These are phyloP conservation scores for Paulownia fortunei DNA, from an alignment of 257 asterid species.

Conservation along the genomic window DNA sequence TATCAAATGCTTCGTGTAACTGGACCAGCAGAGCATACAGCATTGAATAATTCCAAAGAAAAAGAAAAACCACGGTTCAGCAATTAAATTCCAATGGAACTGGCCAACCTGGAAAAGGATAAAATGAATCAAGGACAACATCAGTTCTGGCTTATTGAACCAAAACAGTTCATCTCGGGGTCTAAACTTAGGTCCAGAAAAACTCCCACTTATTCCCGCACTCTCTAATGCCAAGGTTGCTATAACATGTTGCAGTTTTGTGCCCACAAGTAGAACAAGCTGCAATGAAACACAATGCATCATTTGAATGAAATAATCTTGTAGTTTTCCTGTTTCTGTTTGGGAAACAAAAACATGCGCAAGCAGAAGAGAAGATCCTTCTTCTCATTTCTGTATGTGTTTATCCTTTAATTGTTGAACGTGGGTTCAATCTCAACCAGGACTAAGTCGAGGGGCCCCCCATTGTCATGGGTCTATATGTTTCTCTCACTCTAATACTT, in stretches of 20 bases:
- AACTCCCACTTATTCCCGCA: slow-evolving; percentile 71
- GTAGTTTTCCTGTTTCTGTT: background rate
- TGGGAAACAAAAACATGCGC: background rate
- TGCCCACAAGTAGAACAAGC: slow-evolving; percentile 92
- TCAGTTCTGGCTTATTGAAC: slow-evolving; percentile 89
- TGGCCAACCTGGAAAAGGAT: slow-evolving; percentile 90
- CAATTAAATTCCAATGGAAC: background rate
- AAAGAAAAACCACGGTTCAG: background rate
- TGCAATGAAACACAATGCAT: slow-evolving; percentile 40
- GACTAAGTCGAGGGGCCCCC: too few relatives aligned
- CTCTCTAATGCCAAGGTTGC: slow-evolving; percentile 97
- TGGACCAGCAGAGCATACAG: background rate
- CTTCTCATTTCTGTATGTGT: background rate
- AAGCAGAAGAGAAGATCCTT: background rate
- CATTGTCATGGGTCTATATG: background rate
- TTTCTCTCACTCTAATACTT: background rate
- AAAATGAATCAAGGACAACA: slow-evolving; percentile 84
- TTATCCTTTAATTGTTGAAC: background rate
- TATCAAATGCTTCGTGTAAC: slow-evolving; percentile 52
- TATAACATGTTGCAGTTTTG: slow-evolving; percentile 93
- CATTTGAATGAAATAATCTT: slow-evolving; percentile 1
- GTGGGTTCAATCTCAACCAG: background rate
- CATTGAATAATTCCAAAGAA: background rate
- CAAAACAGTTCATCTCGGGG: slow-evolving; percentile 95
- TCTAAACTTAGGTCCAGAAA: slow-evolving; percentile 63